These are phyloP conservation scores for Pleurotus eryngii DNA, from an alignment of 768 basidiomycete species.

Conservation along the genomic window DNA sequence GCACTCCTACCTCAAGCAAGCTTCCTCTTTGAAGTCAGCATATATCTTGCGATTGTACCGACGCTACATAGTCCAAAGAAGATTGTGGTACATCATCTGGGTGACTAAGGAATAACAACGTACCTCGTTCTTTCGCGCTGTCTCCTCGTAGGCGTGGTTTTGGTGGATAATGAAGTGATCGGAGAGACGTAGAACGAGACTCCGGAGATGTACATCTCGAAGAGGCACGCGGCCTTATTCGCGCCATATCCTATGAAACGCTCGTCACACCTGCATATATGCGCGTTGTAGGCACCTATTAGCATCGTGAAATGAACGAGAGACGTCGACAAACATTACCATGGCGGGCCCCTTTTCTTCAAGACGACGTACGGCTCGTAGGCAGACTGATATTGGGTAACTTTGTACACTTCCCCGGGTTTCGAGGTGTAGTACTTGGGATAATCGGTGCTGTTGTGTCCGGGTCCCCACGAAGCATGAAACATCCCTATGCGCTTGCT, in stretches of 20 bases:
- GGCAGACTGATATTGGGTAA: slow-evolving; percentile 72
- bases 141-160: slow-evolving; percentile 79
- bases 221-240: slow-evolving; percentile 91
- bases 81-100: not conserved
- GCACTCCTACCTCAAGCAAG: slow-evolving; percentile 54
- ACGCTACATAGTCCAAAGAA: slow-evolving; percentile 38
- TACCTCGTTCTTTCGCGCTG: slow-evolving; percentile 68
- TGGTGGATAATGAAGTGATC: slow-evolving; percentile 91
- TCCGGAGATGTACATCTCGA: slow-evolving; percentile 87
- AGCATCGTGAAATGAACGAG: not conserved
- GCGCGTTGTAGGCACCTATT: not conserved
- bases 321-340: slow-evolving; percentile 37
- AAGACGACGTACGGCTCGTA: slow-evolving; percentile 91
- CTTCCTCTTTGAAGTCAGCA: slow-evolving; percentile 74
- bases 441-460: slow-evolving; percentile 83
- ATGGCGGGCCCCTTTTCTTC: slow-evolving; percentile 71
- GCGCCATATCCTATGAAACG: slow-evolving; percentile 89
- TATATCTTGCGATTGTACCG: slow-evolving; percentile 76
- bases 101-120: not conserved
- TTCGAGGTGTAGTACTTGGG: slow-evolving; percentile 56
- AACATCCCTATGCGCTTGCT: slow-evolving; percentile 66
- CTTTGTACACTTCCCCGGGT: slow-evolving; percentile 70
- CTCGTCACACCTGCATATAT: slow-evolving; percentile 73
- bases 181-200: slow-evolving; percentile 79
- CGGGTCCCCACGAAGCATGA: slow-evolving; percentile 72